Conservation (phyloP, 495 filamentous ascomycete genomes). For the Lasiosphaeriaceae sp. region DNA sequence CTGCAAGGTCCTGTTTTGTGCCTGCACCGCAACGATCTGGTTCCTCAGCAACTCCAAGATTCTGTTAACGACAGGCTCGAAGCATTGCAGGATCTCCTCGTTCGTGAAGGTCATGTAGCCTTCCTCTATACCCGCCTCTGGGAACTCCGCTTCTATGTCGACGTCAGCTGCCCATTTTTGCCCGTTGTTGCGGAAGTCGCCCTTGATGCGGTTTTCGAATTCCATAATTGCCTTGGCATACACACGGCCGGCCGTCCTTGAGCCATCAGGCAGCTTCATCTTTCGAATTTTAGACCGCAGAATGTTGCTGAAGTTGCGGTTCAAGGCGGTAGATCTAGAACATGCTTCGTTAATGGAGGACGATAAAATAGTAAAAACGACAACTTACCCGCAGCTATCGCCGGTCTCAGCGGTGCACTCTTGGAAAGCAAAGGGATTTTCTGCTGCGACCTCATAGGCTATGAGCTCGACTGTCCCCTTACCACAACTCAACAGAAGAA, state of each 20-base stretch:
- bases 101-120: slow-evolving; percentile 81
- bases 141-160: slow-evolving; percentile 72
- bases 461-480: slow-evolving; percentile 73
- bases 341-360: too few relatives aligned
- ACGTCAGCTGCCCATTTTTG: slow-evolving; percentile 77
- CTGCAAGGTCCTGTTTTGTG: slow-evolving; percentile 55
- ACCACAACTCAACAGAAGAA: slow-evolving; percentile 74
- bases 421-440: slow-evolving; percentile 68
- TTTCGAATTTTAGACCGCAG: slow-evolving; percentile 71
- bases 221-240: slow-evolving; percentile 81
- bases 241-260: slow-evolving; percentile 67
- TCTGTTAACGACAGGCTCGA: slow-evolving; percentile 70
- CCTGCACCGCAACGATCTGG: slow-evolving; percentile 75
- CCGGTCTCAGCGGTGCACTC: slow-evolving; percentile 73
- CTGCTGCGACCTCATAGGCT: slow-evolving; percentile 72
- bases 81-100: slow-evolving; percentile 74
- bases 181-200: slow-evolving; percentile 75
- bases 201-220: slow-evolving; percentile 75
- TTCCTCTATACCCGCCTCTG: slow-evolving; percentile 71
- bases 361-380: too few relatives aligned
- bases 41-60: slow-evolving; percentile 71
- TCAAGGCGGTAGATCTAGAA: slow-evolving; percentile 64
- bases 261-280: slow-evolving; percentile 74
- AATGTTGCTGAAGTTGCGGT: slow-evolving; percentile 74
- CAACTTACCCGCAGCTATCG: slow-evolving; percentile 55